Conservation (phyloP, 352 stramenopile species). For the Phytopythium montanum region DNA sequence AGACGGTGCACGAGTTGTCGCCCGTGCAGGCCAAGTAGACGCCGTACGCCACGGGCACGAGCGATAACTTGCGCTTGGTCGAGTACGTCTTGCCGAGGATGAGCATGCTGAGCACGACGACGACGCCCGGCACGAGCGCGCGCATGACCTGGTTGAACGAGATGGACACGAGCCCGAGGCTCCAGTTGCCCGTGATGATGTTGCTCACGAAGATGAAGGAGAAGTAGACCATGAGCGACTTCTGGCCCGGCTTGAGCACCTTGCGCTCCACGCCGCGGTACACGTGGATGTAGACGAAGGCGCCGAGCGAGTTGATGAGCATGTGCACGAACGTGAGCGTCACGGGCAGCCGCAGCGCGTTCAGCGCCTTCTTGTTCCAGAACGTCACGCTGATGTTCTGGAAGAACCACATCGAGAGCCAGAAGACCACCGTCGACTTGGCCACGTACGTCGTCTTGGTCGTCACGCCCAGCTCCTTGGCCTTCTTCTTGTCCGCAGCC, state of each 20-base stretch:
- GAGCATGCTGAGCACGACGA: slow-evolving; percentile 78
- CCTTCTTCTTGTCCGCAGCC: slow-evolving; percentile 9
- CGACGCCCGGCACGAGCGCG: slow-evolving; percentile 75
- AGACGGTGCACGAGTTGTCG: slow-evolving; percentile 87
- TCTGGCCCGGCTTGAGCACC: slow-evolving; percentile 50
- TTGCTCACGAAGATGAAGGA: slow-evolving; percentile 94
- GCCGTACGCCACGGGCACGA: slow-evolving; percentile 77
- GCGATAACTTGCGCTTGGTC: slow-evolving; percentile 62
- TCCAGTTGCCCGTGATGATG: slow-evolving; percentile 95
- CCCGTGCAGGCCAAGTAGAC: slow-evolving; percentile 82
- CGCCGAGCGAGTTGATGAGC: slow-evolving; percentile 90
- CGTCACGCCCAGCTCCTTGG: neutral
- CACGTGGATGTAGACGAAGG: slow-evolving; percentile 69
- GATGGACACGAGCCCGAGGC: slow-evolving; percentile 89
- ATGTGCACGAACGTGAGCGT: slow-evolving; percentile 94
- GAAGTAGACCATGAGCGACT: slow-evolving; percentile 85
- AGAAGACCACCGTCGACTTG: slow-evolving; percentile 64
- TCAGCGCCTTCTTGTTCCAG: slow-evolving; percentile 93
- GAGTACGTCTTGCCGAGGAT: slow-evolving; percentile 80
- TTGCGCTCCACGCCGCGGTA: slow-evolving; percentile 70
- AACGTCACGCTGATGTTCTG: slow-evolving; percentile 95
- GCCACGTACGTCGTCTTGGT: slow-evolving; percentile 69
- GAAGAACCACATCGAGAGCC: slow-evolving; percentile 83
- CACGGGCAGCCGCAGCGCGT: slow-evolving; percentile 55
- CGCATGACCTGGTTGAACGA: slow-evolving; percentile 96